Conservation (phyloP, 768 basidiomycete genomes). For the Termitomyces sp. region DNA sequence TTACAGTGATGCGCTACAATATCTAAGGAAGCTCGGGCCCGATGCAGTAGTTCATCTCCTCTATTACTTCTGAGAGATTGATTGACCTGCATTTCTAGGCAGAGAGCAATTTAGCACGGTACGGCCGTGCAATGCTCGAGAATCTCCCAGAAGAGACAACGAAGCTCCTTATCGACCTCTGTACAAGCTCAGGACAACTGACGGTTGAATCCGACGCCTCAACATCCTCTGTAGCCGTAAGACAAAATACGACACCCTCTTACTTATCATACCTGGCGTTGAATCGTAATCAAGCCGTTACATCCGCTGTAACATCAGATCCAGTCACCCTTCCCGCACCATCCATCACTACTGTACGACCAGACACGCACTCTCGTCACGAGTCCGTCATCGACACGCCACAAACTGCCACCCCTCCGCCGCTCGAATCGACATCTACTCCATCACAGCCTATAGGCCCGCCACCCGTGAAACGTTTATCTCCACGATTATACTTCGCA, state of each 20-base stretch:
- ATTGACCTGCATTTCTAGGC: conserved; percentile 40
- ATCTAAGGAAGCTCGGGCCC: conserved; percentile 73
- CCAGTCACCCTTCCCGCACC: conserved; percentile 35
- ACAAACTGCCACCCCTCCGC: conserved; percentile 21
- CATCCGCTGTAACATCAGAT: conserved; percentile 35
- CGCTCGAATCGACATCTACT: conserved; percentile 27
- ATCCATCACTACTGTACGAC: conserved; percentile 40
- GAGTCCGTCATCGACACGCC: conserved; percentile 32
- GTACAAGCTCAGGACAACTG: conserved; percentile 60
- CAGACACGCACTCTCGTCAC: conserved; percentile 30
- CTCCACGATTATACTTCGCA: conserved; percentile 84
- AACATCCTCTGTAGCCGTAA: conserved; percentile 17
- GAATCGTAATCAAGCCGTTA: conserved; percentile 45
- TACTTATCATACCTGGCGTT: conserved; percentile 81
- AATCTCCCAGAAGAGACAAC: conserved; percentile 87
- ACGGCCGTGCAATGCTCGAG: conserved; percentile 82
- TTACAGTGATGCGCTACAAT: conserved; percentile 74
- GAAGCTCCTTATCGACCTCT: conserved; percentile 85
- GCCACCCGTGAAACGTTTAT: conserved; percentile 51
- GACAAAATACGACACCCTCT: conserved; percentile 40
- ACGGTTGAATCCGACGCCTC: conserved; percentile 33
- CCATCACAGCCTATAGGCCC: conserved; percentile 12
- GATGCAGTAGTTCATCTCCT: conserved; percentile 57
- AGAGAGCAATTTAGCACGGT: conserved; percentile 79
- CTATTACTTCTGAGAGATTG: neutral